Conservation (phyloP, 2,329 filamentous ascomycete genomes). For the Colletotrichum sp. region DNA sequence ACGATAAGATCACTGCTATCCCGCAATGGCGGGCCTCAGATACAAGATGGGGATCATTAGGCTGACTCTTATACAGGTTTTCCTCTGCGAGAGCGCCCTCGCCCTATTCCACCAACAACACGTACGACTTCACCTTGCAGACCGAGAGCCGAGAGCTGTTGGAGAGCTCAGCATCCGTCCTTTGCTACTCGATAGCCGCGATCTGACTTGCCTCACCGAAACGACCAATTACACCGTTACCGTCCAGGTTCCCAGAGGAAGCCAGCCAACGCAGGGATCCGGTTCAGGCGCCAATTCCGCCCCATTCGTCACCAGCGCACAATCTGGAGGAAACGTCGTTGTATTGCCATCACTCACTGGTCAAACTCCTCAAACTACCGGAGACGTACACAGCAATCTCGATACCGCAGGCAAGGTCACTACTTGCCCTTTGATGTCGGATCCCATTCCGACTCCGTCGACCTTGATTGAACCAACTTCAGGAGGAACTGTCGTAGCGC, state of each 20-base stretch:
- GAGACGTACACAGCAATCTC: conserved; percentile 28
- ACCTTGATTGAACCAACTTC: conserved; percentile 29
- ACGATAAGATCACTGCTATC: neutral
- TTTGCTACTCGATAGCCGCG: conserved; percentile 4
- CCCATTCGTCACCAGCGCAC: conserved; percentile 27
- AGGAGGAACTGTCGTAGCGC: neutral
- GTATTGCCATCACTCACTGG: conserved; percentile 32
- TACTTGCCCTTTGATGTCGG: conserved; percentile 30
- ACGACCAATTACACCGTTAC: conserved; percentile 13
- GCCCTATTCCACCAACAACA: conserved; percentile 17
- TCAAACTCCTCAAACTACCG: conserved; percentile 34
- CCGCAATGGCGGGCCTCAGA: conserved; percentile 13
- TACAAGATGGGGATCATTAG: conserved; percentile 1
- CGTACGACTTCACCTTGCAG: conserved; percentile 11
- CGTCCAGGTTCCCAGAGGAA: neutral
- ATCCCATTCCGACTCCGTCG: conserved; percentile 40
- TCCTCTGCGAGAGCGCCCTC: conserved; percentile 2
- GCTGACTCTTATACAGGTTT: conserved; percentile 20
- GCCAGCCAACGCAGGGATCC: neutral
- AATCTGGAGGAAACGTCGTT: conserved; percentile 29
- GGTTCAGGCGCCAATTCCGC: conserved; percentile 23
- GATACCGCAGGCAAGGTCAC: conserved; percentile 24
- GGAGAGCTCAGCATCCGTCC: neutral
- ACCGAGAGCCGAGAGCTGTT: conserved; percentile 19
- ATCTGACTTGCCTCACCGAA: conserved; percentile 11